phyloP scores from a whole-genome alignment of 495 filamentous ascomycete genomes.

The Saxophila tyrrhenica region DNA sequence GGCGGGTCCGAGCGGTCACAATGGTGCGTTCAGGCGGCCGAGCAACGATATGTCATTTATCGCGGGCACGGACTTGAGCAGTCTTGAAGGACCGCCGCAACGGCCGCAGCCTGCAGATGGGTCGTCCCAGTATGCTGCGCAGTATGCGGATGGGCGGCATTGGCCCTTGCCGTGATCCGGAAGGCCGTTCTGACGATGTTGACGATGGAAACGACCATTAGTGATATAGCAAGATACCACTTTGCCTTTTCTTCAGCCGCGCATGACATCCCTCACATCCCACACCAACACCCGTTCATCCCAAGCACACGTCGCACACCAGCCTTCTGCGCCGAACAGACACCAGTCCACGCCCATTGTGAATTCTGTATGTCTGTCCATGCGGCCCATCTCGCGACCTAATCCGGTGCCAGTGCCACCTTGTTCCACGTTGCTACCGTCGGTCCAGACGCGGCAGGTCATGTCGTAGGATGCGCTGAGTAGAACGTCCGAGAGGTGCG shows the following conservation, averaged over 20 bases:
- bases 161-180: background rate
- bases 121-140: too few relatives aligned
- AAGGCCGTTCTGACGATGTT: background rate
- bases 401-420: constrained; percentile 30
- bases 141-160: background rate
- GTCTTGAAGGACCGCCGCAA: background rate
- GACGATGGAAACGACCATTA: background rate
- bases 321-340: constrained; percentile 86
- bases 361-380: constrained; percentile 91
- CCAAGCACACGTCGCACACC: constrained; percentile 90
- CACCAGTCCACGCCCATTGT: constrained; percentile 98
- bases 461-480: constrained; percentile 92
- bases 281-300: constrained; percentile 83
- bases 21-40: background rate
- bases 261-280: constrained; percentile 67
- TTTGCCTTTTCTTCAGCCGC: constrained; percentile 13
- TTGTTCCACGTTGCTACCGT: constrained; percentile 47
- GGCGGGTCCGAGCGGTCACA: background rate
- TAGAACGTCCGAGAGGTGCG: constrained; percentile 75
- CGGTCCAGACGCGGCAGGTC: constrained; percentile 87
- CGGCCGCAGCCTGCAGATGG: background rate
- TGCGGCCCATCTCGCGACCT: constrained; percentile 67
- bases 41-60: background rate
- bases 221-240: background rate
- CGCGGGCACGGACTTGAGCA: background rate